A percentile compares a stretch with the other conserved stretches of the same genome.
Conservation (phyloP, 108 stramenopile species). For the Seminavis robusta region DNA sequence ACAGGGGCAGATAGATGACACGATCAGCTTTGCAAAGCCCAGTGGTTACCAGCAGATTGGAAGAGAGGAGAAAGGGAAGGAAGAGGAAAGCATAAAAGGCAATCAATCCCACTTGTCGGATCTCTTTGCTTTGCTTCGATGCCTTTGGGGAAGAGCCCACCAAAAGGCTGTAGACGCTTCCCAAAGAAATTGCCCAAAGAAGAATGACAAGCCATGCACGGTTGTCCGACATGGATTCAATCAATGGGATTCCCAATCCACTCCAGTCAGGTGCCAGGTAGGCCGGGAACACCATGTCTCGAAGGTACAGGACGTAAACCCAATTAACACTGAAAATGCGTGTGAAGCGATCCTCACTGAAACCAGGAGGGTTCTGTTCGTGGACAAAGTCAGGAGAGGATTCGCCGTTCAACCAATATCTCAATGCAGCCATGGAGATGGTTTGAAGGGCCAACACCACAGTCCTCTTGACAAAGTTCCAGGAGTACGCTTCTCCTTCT, state of each 20-base stretch:
- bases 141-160: constrained; percentile 13
- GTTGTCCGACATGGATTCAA: constrained; percentile 23
- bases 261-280: constrained; percentile 48
- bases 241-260: constrained; percentile 39
- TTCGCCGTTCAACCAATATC: constrained; percentile 54
- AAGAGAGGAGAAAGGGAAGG: constrained; percentile 43
- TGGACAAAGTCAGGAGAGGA: constrained; percentile 45
- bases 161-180: constrained; percentile 21
- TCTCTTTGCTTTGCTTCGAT: neutral
- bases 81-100: constrained; percentile 36
- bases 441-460: constrained; percentile 43
- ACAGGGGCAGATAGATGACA: constrained; percentile 50
- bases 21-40: constrained; percentile 61
- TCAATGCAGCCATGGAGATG: constrained; percentile 22
- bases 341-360: constrained; percentile 48
- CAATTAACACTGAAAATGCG: constrained; percentile 43
- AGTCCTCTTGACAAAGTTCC: constrained; percentile 29
- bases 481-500: neutral
- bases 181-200: constrained; percentile 30
- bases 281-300: constrained; percentile 36
- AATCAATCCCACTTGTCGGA: constrained; percentile 9
- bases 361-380: constrained; percentile 59
- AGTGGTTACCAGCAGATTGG: constrained; percentile 49
- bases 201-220: constrained; percentile 23
- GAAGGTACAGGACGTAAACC: constrained; percentile 50